These are phyloP conservation scores for Chimonanthus praecox DNA, from an alignment of 164 flowering plant species.

Conservation along the genomic window DNA sequence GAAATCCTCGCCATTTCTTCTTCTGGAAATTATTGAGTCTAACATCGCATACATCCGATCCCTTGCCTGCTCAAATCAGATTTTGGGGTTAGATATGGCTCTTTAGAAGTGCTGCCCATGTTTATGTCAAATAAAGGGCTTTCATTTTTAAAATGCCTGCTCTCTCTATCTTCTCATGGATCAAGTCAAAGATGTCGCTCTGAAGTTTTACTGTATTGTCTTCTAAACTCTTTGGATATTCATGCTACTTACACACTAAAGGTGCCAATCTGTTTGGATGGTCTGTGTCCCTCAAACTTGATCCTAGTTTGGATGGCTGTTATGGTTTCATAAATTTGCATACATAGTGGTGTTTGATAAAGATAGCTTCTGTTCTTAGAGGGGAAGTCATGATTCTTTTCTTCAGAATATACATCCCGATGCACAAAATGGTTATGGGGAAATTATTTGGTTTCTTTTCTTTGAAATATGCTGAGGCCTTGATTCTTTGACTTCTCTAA, in stretches of 20 bases:
- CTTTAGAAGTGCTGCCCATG: not conserved
- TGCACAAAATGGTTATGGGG: not conserved
- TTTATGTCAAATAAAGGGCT: not conserved
- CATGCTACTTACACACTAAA: not conserved
- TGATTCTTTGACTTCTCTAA: not conserved
- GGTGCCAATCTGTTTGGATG: not conserved
- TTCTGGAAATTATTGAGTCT: slow-evolving; percentile 34
- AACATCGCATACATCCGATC: slow-evolving; percentile 54
- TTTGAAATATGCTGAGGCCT: not conserved
- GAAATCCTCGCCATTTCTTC: slow-evolving; percentile 35
- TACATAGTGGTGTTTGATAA: too few relatives aligned
- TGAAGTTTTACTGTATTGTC: not conserved
- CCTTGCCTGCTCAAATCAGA: slow-evolving; percentile 40
- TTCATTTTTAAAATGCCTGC: too few relatives aligned
- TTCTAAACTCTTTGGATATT: not conserved
- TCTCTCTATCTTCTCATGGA: too few relatives aligned
- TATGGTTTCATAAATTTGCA: not conserved
- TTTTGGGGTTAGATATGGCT: not conserved
- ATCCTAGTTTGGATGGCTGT: not conserved
- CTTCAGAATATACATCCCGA: not conserved
- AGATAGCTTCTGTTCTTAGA: not conserved
- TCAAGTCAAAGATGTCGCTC: not conserved
- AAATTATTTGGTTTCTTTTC: not conserved
- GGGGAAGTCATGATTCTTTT: not conserved
- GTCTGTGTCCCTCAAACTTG: not conserved